Base-by-base conservation (phyloP, 345 rosid species). In the Abelmoschus esculentus region DNA sequence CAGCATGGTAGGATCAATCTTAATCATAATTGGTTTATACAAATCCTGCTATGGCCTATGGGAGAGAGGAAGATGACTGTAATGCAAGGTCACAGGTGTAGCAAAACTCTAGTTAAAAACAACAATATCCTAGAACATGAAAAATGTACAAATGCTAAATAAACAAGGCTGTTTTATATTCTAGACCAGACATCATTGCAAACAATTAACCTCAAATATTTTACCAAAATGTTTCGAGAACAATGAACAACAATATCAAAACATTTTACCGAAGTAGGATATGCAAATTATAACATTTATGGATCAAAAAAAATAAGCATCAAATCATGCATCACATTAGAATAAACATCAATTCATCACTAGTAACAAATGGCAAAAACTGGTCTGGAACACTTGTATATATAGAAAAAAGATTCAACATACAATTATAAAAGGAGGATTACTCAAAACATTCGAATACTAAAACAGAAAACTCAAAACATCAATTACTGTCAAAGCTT, bases 41-140 rank as follows among this genome's bases (percentile, higher is more conserved):
- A 76, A n/a, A n/a, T 81, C 71, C 89, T 92, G 22, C 81, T 89
- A 11, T 92, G n/a, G n/a, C n/a, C n/a, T n/a, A n/a, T n/a, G n/a
- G n/a, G n/a, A n/a, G n/a, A n/a, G n/a, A n/a, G n/a, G n/a, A n/a
- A n/a, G 71, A 28, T 28, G 2, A 60, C 15, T 59, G 46, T 14
- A 72, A 65, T 36, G 80, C 67, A 69, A 34, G 68, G 22, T 69
- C 70, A 28, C 71, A 47, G n/a, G 32, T 32, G 15, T 70, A 70
- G 46, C 56, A 42, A 47, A 47, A 3, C 53, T 47, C n/a, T 13
- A 4, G 53, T 28, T 28, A 28, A 28, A 28, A 28, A 28, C 31
- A 28, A 28, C 2, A 1, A 2, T 28, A 28, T 1, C 70, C n/a
- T n/a, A n/a, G n/a, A n/a, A 61, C 31, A 28, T 28, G 31, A 28